Percentiles rank a stretch among this genome's conserved stretches.
phyloP scores from a whole-genome alignment of 805 yeast species.

The Candida cerambycidarum region DNA sequence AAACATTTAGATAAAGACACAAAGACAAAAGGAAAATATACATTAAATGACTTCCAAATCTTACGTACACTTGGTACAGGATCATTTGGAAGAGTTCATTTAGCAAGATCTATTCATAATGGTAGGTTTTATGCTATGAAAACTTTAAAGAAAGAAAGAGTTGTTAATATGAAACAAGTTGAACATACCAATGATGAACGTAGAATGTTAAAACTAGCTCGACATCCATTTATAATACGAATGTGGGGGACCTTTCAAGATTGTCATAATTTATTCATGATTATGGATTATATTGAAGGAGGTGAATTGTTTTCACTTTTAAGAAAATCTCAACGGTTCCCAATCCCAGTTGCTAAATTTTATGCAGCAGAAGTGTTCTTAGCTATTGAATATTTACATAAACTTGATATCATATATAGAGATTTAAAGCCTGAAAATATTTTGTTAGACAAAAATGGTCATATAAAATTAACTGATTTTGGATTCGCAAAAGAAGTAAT shows the following conservation, averaged over 20 bases:
- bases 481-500: slow-evolving; percentile 63
- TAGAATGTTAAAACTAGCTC: slow-evolving; percentile 55
- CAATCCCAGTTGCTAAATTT: slow-evolving; percentile 63
- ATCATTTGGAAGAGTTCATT: slow-evolving; percentile 59
- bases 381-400: slow-evolving; percentile 58
- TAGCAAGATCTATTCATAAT: slow-evolving; percentile 57
- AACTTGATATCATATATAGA: slow-evolving; percentile 58
- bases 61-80: slow-evolving; percentile 62
- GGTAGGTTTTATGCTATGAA: slow-evolving; percentile 62
- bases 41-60: slow-evolving; percentile 55
- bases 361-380: slow-evolving; percentile 62
- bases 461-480: slow-evolving; percentile 59
- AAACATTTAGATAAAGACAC: slow-evolving; percentile 28
- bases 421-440: slow-evolving; percentile 65
- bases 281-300: slow-evolving; percentile 66
- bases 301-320: slow-evolving; percentile 59
- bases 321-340: slow-evolving; percentile 58
- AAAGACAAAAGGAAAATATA: slow-evolving; percentile 56
- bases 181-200: slow-evolving; percentile 66
- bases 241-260: slow-evolving; percentile 73
- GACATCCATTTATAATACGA: slow-evolving; percentile 59
- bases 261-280: slow-evolving; percentile 55
- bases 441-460: slow-evolving; percentile 57
- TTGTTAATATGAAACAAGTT: slow-evolving; percentile 60
- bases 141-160: slow-evolving; percentile 55